Evolutionary conservation across 768 basidiomycete species (phyloP), one percentile per base, ranked within the genome.

Genomic region (Mycena pura): DNA sequence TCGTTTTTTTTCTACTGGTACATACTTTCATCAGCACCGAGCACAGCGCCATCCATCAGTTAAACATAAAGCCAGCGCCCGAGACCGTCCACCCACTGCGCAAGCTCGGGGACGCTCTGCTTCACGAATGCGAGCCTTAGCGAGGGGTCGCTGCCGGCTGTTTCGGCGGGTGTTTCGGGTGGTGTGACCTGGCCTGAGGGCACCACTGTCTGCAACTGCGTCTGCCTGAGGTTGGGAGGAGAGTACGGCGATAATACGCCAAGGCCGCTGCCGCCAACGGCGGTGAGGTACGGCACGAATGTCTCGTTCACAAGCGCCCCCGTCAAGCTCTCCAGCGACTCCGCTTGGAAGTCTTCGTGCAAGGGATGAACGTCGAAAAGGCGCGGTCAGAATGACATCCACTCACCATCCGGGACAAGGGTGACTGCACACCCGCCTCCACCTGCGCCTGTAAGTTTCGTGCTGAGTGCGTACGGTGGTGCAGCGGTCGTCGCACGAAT

Each of bases 341-440:
- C 77, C 38, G 86, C 82, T 40, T 86, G 73, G 79, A 96, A 89
- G 65, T 90, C 96, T 21, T 31, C 41, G 64, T 17, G n/a, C 52
- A 49, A 50, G 25, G 14, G 6, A 9, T 17, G 13, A 1, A 27
- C 15, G 32, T 39, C 27, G 51, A 22, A 44, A 34, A 31, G 25
- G 38, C 48, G 32, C 1, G n/a, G n/a, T n/a, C n/a, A n/a, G n/a
- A n/a, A n/a, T n/a, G n/a, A n/a, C n/a, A n/a, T n/a, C n/a, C 7
- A 77, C 89, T 65, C 67, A 96, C 96, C 86, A 77, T 98, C 95
- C 50, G 97, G 97, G 50, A 99, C 83, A 32, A 99, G 84, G 13
- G 96, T 96, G 28, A 99, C 94, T 5, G 95, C 90, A 71, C 97
- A 99, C n/a, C 97, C 97, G 24, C 97, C 97, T 38, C 97, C 97